Evolutionary conservation across 768 basidiomycete species (phyloP), one percentile per base, ranked within the genome.

Genomic region (Roridomyces roridus): DNA sequence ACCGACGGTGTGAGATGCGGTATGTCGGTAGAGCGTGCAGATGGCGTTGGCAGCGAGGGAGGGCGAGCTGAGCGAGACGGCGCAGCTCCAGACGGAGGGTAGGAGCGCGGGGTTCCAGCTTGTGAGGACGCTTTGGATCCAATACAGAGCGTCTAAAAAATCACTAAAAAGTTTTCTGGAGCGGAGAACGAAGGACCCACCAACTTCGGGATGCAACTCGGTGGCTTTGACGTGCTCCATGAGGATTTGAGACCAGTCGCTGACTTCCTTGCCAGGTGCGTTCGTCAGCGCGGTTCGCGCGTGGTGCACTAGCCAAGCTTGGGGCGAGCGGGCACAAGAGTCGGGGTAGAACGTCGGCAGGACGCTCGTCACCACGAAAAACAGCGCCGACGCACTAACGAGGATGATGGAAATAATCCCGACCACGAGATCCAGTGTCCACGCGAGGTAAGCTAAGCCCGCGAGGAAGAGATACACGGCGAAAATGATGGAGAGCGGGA

Each of bases 381-480:
- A 55, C 23, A 56, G 28, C 34, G 41, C 39, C 41, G 53, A 54
- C 11, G 49, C 42, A 18, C 40, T 46, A 29, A 53, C 48, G 29
- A 60, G 43, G 20, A 54, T 36, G 25, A 44, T 41, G 12, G 54
- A 24, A 24, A 60, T 46, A 26, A 49, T 35, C 21, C 50, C 59
- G 31, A 60, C 53, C 36, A 53, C 35, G 25, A 44, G 37, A 42
- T 47, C 45, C 46, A 55, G 36, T 14, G 59, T 60, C 45, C 41
- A 55, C n/a, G 52, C 41, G 25, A 57, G 50, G 40, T 28, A 50
- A 20, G 47, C 49, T 23, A 61, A 34, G 14, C 60, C 60, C 28
- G 26, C 55, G 46, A 61, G 52, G 52, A 61, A 61, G 55, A 61
- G 44, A 41, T 41, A 48, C 31, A 63, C 44, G 8, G 59, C 44